These are phyloP conservation scores for Scalesia atractyloides DNA, from an alignment of 129 eudicot species.

Conservation along the genomic window DNA sequence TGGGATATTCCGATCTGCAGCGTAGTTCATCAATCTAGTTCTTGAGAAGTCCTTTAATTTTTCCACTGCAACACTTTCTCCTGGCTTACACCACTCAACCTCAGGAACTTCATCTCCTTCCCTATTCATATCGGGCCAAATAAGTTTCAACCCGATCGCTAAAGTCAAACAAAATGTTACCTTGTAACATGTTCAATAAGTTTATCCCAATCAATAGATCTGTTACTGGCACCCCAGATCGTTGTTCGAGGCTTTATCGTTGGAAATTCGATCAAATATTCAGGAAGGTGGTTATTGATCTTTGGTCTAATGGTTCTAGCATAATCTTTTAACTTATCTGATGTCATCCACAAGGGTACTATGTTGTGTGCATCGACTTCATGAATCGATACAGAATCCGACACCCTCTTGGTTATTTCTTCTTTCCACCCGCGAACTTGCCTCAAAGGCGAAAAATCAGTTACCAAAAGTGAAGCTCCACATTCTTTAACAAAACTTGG, in stretches of 20 bases:
- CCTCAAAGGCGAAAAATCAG: conserved; percentile 87
- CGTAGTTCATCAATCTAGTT: conserved; percentile 61
- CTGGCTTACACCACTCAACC: conserved; percentile 93
- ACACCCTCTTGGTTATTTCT: conserved; percentile 58
- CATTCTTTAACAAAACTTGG: conserved; percentile 72
- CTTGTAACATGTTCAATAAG: conserved; percentile 66
- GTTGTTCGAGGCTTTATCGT: conserved; percentile 42
- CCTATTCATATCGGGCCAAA: conserved; percentile 19
- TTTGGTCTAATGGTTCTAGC: conserved; percentile 87
- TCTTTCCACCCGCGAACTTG: conserved; percentile 81
- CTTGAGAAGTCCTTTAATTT: conserved; percentile 71
- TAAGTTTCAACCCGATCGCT: neutral
- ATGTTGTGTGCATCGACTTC: conserved; percentile 98
- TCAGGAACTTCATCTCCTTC: conserved; percentile 94
- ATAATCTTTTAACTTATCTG: conserved; percentile 75
- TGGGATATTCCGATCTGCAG: conserved; percentile 81
- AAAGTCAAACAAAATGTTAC: conserved; percentile 5
- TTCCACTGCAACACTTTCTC: conserved; percentile 80
- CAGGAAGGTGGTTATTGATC: conserved; percentile 70
- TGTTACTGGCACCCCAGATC: conserved; percentile 48
- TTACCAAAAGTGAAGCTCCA: conserved; percentile 89
- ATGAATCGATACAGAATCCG: conserved; percentile 72
- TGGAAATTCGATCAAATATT: conserved; percentile 80
- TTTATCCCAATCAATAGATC: conserved; percentile 59
- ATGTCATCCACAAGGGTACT: conserved; percentile 86